Evolutionary conservation across 768 basidiomycete genomes (phyloP).

Genomic region (Mrakia hoshinonis): DNA sequence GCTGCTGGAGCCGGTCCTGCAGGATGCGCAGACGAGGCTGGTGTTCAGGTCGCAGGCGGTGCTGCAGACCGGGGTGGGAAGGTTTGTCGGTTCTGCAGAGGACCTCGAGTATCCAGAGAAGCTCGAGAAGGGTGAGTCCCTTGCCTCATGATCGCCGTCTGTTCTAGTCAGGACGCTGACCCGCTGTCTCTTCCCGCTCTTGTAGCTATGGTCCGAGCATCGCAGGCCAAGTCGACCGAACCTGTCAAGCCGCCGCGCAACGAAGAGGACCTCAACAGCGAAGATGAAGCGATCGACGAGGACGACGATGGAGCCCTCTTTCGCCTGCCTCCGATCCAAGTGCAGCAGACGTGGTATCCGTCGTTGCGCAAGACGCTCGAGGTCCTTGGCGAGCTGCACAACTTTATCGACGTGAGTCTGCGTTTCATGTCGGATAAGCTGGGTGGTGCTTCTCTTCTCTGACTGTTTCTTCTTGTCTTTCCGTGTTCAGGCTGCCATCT

Average conservation of each 20-base stretch:
- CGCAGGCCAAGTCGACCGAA: neutral
- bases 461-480: neutral
- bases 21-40: slow-evolving; percentile 89
- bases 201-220: neutral
- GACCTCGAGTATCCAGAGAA: slow-evolving; percentile 83
- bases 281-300: slow-evolving; percentile 25
- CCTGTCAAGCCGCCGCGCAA: neutral
- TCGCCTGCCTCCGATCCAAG: slow-evolving; percentile 59
- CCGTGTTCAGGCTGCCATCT: slow-evolving; percentile 67
- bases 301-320: slow-evolving; percentile 48
- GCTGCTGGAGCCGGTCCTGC: slow-evolving; percentile 77
- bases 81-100: slow-evolving; percentile 59
- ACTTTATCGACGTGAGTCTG: slow-evolving; percentile 73
- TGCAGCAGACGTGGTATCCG: slow-evolving; percentile 84
- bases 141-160: neutral
- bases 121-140: slow-evolving; percentile 52
- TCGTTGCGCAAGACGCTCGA: slow-evolving; percentile 79
- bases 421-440: neutral
- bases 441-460: neutral
- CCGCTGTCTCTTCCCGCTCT: neutral
- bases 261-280: slow-evolving; percentile 4
- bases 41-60: slow-evolving; percentile 94
- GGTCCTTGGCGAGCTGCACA: slow-evolving; percentile 80
- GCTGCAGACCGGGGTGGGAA: slow-evolving; percentile 77
- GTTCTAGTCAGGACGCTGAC: neutral